Base-by-base conservation (phyloP, 164 flowering plant species). In the Vitis cinerea region DNA sequence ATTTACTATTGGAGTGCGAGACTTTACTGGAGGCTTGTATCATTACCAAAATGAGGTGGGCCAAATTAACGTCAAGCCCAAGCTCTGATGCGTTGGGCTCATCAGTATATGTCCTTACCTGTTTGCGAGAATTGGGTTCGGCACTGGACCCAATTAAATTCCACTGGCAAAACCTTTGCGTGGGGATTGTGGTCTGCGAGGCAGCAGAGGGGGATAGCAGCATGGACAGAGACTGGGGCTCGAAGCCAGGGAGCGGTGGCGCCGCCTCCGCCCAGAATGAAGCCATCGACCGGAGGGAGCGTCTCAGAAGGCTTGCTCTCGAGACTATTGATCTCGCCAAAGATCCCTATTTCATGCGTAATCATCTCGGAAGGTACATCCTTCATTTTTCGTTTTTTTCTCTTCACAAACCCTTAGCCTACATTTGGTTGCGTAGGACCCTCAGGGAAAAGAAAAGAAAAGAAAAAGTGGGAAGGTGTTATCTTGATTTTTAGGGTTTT, bases 331-430 rank as follows among this genome's bases (percentile, higher is more conserved):
- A 94, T 76, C 91, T 94, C 44, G 99, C 98, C 47, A 94, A 94
- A 69, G 98, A 94, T 71, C 99, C 99, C 69, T 94, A 94, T 76
- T 94, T 94, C 74, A 94, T 94, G 99, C 97, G 99, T 65, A 94
- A 94, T 57, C 99, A 94, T 64, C 99, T 94, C 61, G 99, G 99
- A 8, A 94, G 98, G 97, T 90, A 16, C 8, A 10, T 64, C 63
- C 48, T 7, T 69, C 44, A 27, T 13, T 27, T 27, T 65, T 5
- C 60, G 23, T 16, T 2, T 16, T 9, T 57, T 48, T 15, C 17
- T 62, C 7, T 1, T 63, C 16, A 29, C 4, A 57, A 8, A 50
- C 14, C 16, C 13, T 61, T 16, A 11, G 5, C 3, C 63, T 55
- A 31, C 27, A 10, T 59, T 60, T 19, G 48, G 7, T 10, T 31